Evolutionary conservation across 306 rosid species (phyloP).

Genomic region (Quillaja saponaria): DNA sequence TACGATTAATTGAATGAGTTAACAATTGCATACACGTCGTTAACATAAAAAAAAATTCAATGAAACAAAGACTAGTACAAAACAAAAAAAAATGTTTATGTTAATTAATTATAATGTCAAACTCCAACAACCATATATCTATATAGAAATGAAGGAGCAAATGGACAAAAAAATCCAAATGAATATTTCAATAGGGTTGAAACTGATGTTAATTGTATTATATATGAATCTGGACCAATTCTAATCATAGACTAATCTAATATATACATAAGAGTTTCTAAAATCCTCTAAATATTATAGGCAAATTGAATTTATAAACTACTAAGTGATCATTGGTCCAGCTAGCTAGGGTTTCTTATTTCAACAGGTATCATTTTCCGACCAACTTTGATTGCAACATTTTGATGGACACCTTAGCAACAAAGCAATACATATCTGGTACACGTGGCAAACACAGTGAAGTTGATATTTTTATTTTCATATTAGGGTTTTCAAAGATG

Average conservation of each 20-base stretch:
- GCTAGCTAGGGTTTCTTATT: slow-evolving; percentile 44
- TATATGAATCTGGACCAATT: slow-evolving; percentile 37
- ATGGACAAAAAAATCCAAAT: slow-evolving; percentile 14
- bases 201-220: slow-evolving; percentile 37
- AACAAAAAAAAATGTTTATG: not conserved
- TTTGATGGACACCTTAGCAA: slow-evolving; percentile 39
- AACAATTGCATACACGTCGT: no score
- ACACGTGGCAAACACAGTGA: slow-evolving; percentile 40
- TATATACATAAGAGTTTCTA: no score
- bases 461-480: no score
- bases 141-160: slow-evolving; percentile 28
- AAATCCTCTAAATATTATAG: no score
- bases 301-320: no score
- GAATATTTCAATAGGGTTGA: slow-evolving; percentile 42
- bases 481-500: no score
- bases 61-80: no score
- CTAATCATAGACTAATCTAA: slow-evolving; percentile 27
- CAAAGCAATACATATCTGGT: slow-evolving; percentile 13
- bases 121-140: slow-evolving; percentile 37
- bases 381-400: slow-evolving; percentile 69
- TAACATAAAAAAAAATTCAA: not conserved
- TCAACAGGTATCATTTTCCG: slow-evolving; percentile 59
- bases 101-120: slow-evolving; percentile 15
- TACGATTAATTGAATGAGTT: not conserved
- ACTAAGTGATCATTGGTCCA: slow-evolving; percentile 14